Base-by-base conservation (phyloP, 2,329 filamentous ascomycete species). In the Xylariaceae sp. region DNA sequence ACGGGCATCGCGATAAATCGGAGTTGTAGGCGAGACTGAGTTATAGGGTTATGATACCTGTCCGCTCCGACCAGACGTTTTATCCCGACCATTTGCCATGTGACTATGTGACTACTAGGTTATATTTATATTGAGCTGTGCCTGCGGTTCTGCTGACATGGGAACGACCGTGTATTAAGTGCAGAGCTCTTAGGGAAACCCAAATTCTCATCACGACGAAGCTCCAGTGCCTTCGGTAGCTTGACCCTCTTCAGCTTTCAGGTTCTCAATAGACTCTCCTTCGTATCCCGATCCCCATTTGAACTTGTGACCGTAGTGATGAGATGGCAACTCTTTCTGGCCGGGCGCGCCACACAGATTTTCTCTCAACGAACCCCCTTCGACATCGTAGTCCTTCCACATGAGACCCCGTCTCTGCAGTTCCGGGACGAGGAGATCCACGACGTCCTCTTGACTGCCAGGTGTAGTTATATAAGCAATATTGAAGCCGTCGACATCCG, bases 391-490 rank as follows among this genome's bases (percentile, higher is more conserved):
- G 18, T 52, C 45, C 11, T 43, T 17, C 41, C 49, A 49, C 30
- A 52, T 39, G 33, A 49, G 39, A 3, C 52, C 52, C 17, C 52
- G 46, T 29, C 37, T 38, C 29, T 38, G 34, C 8, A 55, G 42
- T 28, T 51, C 52, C 2, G 52, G 58, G 41, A 64, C 55, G n/a
- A 44, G 38, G 8, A 24, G 22, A n/a, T 44, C 38, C 11, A 44
- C 37, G 4, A 44, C 19, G 24, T 44, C 42, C 28, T 44, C 37
- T 6, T 36, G 33, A n/a, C 15, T 37, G 13, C 33, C 37, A 8
- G 42, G 42, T 15, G 32, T 44, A 9, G 33, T 40, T 19, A 36
- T 37, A 33, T 44, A 44, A 11, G 42, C 37, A 19, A 44, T 35
- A 15, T 44, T 44, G 42, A 44, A 44, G 6, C 42, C 42, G 13